Percentiles rank a stretch among this genome's conserved stretches.
Conservation (phyloP, 371 early-diverging fungal species). For the Circinella umbellata region DNA sequence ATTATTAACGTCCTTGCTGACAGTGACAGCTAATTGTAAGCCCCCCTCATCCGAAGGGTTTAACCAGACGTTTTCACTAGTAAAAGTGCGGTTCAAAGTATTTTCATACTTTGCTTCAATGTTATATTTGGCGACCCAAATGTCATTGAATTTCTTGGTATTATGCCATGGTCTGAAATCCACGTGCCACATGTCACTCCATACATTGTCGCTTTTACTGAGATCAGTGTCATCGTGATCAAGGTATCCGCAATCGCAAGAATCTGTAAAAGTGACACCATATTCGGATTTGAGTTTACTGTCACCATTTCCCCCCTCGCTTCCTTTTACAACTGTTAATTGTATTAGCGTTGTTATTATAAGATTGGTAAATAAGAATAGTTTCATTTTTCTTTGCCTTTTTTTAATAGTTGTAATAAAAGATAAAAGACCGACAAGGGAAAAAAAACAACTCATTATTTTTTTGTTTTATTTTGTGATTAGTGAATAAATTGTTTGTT, state of each 20-base stretch:
- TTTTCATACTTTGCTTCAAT: slow-evolving; percentile 27
- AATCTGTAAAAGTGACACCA: neutral
- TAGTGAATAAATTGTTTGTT: too few species aligned
- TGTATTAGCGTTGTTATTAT: too few species aligned
- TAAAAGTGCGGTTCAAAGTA: slow-evolving; percentile 19
- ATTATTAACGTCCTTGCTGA: slow-evolving; percentile 13
- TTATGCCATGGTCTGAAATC: slow-evolving; percentile 18
- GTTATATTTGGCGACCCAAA: slow-evolving; percentile 26
- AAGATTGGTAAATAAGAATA: too few species aligned
- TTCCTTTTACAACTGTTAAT: too few species aligned
- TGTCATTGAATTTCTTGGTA: slow-evolving; percentile 11
- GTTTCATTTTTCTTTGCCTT: neutral
- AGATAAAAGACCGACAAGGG: too few species aligned
- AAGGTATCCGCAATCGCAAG: slow-evolving; percentile 30
- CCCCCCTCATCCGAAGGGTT: slow-evolving; percentile 3
- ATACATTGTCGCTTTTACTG: slow-evolving; percentile 10
- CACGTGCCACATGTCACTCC: slow-evolving; percentile 33
- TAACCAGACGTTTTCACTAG: slow-evolving; percentile 18
- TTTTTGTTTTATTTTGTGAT: too few species aligned
- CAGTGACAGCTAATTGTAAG: slow-evolving; percentile 22
- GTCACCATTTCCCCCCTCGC: too few species aligned
- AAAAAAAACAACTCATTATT: too few species aligned
- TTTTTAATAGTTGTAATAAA: too few species aligned
- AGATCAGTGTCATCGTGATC: too few species aligned
- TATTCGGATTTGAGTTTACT: neutral